phyloP scores from a whole-genome alignment of 441 rosid species.

The Isatis lusitanica region DNA sequence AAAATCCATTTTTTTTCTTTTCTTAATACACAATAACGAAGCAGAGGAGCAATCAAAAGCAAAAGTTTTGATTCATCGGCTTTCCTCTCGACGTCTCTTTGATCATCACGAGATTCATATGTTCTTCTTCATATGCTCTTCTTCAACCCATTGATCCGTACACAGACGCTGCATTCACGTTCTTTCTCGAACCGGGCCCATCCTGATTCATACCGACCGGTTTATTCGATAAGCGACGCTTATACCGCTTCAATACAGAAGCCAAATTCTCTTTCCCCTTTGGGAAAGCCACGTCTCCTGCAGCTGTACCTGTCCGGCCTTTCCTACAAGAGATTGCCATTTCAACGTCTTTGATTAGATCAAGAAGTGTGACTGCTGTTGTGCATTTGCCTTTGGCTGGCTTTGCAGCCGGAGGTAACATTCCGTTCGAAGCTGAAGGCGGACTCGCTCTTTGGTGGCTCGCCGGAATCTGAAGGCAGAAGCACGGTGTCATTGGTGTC shows the following conservation, averaged over 20 bases:
- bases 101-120: slow-evolving; percentile 42
- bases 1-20: slow-evolving; percentile 12
- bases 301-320: slow-evolving; percentile 91
- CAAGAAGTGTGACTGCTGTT: slow-evolving; percentile 59
- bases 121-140: slow-evolving; percentile 37
- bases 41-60: slow-evolving; percentile 28
- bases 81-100: slow-evolving; percentile 36
- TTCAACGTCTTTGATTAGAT: slow-evolving; percentile 85
- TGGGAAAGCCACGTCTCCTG: slow-evolving; percentile 96
- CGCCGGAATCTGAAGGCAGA: slow-evolving; percentile 75
- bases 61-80: slow-evolving; percentile 32
- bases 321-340: slow-evolving; percentile 75
- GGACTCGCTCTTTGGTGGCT: slow-evolving; percentile 59
- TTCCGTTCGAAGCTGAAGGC: slow-evolving; percentile 57
- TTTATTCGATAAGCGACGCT: slow-evolving; percentile 72
- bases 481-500: slow-evolving; percentile 70
- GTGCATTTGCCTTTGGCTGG: slow-evolving; percentile 83
- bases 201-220: slow-evolving; percentile 43
- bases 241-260: slow-evolving; percentile 94
- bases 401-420: slow-evolving; percentile 72
- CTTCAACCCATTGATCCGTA: slow-evolving; percentile 40
- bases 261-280: slow-evolving; percentile 93
- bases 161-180: slow-evolving; percentile 32
- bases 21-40: slow-evolving; percentile 46
- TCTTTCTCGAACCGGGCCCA: slow-evolving; percentile 46